These are phyloP conservation scores for Moesziomyces aphidis DNA, from an alignment of 1,284 basidiomycete species.

Conservation along the genomic window DNA sequence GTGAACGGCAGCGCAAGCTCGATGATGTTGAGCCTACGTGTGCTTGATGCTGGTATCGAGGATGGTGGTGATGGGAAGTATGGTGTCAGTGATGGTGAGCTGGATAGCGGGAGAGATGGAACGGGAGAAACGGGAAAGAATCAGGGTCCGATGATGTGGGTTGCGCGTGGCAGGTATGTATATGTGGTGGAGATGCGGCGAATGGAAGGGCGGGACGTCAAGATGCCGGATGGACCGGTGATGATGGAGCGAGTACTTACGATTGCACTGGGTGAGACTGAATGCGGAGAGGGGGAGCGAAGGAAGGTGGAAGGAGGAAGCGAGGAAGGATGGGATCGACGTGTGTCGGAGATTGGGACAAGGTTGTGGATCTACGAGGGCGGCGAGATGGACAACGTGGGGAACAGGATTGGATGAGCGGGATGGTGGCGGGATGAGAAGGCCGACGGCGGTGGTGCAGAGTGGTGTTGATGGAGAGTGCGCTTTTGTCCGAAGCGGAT, in stretches of 20 bases:
- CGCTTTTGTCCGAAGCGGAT: background rate
- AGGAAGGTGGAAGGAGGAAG: background rate
- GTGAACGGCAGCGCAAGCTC: background rate
- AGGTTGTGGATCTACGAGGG: constrained; percentile 15
- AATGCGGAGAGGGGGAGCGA: constrained; percentile 15
- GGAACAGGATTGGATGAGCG: background rate
- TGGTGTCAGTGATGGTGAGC: background rate
- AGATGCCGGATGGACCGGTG: constrained; percentile 2
- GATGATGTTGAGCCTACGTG: background rate
- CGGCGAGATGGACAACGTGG: constrained; percentile 7
- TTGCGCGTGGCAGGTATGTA: background rate
- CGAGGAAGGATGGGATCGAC: constrained; percentile 9
- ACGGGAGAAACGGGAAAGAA: background rate
- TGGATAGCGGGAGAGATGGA: background rate
- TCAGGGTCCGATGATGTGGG: too few species aligned
- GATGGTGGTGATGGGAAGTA: background rate
- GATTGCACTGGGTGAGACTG: background rate
- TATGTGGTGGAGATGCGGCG: background rate
- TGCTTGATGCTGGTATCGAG: background rate
- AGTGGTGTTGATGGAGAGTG: background rate
- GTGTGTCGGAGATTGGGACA: constrained; percentile 28
- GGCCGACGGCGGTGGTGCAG: background rate
- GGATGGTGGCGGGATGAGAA: background rate
- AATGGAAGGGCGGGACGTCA: background rate
- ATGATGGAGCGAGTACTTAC: constrained; percentile 1